A percentile compares a stretch with the other conserved stretches of the same genome.
Conservation (phyloP, 345 rosid genomes). For the Citrus inodora region DNA sequence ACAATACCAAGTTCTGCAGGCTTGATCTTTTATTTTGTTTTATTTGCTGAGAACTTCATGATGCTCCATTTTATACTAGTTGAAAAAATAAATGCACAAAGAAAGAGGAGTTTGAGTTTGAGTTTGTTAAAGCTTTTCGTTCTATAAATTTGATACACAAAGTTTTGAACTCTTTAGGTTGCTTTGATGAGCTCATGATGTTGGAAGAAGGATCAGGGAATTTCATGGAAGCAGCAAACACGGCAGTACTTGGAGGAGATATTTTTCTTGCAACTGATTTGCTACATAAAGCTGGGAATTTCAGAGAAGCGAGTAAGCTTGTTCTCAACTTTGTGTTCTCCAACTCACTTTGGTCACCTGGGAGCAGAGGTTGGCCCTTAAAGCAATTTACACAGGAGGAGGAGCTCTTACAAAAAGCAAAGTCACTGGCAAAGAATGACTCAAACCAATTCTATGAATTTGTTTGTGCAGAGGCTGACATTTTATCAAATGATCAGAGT, state of each 20-base stretch:
- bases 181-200: neutral
- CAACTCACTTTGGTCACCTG: constrained; percentile 40
- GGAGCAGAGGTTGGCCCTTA: constrained; percentile 46
- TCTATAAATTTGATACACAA: too few relatives aligned
- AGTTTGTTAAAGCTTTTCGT: too few relatives aligned
- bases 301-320: constrained; percentile 28
- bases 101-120: too few relatives aligned
- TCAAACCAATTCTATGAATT: constrained; percentile 25
- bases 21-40: neutral
- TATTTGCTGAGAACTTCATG: neutral
- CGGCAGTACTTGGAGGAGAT: constrained; percentile 34
- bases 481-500: constrained; percentile 13
- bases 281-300: constrained; percentile 25
- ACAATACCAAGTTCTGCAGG: constrained; percentile 13
- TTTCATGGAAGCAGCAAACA: constrained; percentile 29
- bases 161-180: constrained; percentile 16
- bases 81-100: constrained; percentile 5
- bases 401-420: constrained; percentile 34
- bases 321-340: constrained; percentile 31
- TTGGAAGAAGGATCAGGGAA: constrained; percentile 33
- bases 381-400: constrained; percentile 30
- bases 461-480: constrained; percentile 28
- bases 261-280: constrained; percentile 28
- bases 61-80: neutral
- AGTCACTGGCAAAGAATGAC: constrained; percentile 24